Base-by-base conservation (phyloP, 2,329 filamentous ascomycete genomes). In the Eutypella sp. region DNA sequence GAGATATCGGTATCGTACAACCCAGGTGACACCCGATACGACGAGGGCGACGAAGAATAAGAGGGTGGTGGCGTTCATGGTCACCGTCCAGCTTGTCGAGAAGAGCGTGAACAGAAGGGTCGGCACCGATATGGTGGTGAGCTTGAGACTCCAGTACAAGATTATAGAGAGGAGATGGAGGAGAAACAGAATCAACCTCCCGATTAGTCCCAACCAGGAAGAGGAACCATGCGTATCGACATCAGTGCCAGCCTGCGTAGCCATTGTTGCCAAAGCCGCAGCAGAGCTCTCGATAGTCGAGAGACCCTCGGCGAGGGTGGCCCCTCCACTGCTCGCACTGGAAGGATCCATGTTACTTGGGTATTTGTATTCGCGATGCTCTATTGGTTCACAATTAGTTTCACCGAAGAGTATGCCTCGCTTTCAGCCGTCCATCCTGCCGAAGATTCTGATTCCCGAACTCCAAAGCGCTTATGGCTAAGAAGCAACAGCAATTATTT, bases 21-120 rank as follows among this genome's bases (percentile, higher is more conserved):
- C 84, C 89, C 93, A 99, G 64, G 86, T 95, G 53, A 89, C 75
- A 2, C 84, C 89, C n/a, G 89, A 95, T 42, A 89, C 82, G 47
- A 95, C 70, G 45, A 81, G 83, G 31, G 85, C 75, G 47, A 89
- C 61, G 46, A 97, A 89, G 55, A 97, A 70, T 66, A 95, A 95
- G 83, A 99, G 69, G 16, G 93, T 99, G 18, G 92, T 97, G 57
- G 93, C 92, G 65, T 97, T 97, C 91, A 99, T 95, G 10, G 93
- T 99, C 61, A 99, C 89, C 0, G 93, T 99, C 73, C 95, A 74
- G 66, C 88, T 96, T 53, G 89, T 64, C 7, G 66, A 67, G 45
- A 65, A 66, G 34, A 66, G 46, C 13, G 55, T 63, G 36, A 95
- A 99, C 16, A 97, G 79, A 67, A 93, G 82, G 64, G 89, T 89